Conservation (phyloP, 2,329 filamentous ascomycete species). For the Ceratocystis destructans region DNA sequence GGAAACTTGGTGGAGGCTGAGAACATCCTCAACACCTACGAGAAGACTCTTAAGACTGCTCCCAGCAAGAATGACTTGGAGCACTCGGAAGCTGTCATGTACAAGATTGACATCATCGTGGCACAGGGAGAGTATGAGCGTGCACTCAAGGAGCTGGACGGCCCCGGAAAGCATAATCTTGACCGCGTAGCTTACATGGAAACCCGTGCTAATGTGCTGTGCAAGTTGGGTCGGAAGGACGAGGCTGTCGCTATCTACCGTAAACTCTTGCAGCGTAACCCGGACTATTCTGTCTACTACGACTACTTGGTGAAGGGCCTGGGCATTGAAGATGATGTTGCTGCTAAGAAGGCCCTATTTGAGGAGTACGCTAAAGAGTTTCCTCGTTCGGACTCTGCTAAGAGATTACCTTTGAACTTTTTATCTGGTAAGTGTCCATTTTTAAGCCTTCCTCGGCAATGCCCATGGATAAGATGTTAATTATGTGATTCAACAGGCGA, state of each 20-base stretch:
- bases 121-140: conserved; percentile 72
- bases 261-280: conserved; percentile 69
- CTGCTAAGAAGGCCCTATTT: conserved; percentile 57
- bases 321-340: conserved; percentile 44
- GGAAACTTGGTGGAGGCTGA: conserved; percentile 78
- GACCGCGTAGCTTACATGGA: conserved; percentile 81
- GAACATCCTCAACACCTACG: conserved; percentile 79
- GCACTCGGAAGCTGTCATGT: conserved; percentile 84
- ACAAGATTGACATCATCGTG: conserved; percentile 89
- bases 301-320: conserved; percentile 58
- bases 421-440: conserved; percentile 43
- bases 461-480: conserved; percentile 17
- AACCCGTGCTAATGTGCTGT: conserved; percentile 68
- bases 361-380: conserved; percentile 66
- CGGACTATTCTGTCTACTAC: conserved; percentile 79
- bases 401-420: conserved; percentile 80
- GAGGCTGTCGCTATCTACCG: conserved; percentile 76
- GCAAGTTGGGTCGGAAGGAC: conserved; percentile 59
- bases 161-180: conserved; percentile 59
- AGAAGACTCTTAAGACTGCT: conserved; percentile 75
- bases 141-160: conserved; percentile 75
- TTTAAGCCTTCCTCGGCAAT: neutral
- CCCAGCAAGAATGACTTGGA: conserved; percentile 71
- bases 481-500: conserved; percentile 39
- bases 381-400: conserved; percentile 70